phyloP scores from a whole-genome alignment of 805 yeast species.

The Metschnikowia matae region DNA sequence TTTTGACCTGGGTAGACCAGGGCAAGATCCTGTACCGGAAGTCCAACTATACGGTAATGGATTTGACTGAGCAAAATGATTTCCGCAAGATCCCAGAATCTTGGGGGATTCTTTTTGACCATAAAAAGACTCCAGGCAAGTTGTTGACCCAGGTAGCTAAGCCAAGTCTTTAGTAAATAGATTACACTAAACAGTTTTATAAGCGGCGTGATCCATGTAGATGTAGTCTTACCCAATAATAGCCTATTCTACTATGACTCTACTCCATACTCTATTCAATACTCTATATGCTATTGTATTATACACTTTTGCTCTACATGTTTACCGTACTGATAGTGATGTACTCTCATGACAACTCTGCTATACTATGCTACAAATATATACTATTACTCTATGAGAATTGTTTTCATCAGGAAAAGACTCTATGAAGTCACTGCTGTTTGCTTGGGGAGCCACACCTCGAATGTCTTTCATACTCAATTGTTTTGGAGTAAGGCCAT shows the following conservation, averaged over 20 bases:
- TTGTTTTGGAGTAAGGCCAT: slow-evolving; percentile 43
- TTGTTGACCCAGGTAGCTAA: slow-evolving; percentile 40
- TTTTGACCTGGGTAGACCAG: slow-evolving; percentile 15
- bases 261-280: no score
- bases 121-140: slow-evolving; percentile 47
- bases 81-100: slow-evolving; percentile 43
- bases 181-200: background rate
- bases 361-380: no score
- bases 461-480: slow-evolving; percentile 41
- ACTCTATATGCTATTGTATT: no score
- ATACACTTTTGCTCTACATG: no score
- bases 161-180: background rate
- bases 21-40: slow-evolving; percentile 17
- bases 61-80: slow-evolving; percentile 17
- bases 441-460: slow-evolving; percentile 48
- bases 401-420: slow-evolving; percentile 59
- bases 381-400: background rate
- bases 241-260: no score
- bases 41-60: slow-evolving; percentile 18
- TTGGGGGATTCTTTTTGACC: slow-evolving; percentile 46
- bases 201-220: no score
- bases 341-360: no score
- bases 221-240: no score
- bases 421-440: slow-evolving; percentile 53
- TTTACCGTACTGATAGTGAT: no score